Percentiles rank a stretch among this genome's conserved stretches.
These are phyloP conservation scores for Fraxinus baroniana DNA, from an alignment of 305 asterid genomes.

Conservation along the genomic window DNA sequence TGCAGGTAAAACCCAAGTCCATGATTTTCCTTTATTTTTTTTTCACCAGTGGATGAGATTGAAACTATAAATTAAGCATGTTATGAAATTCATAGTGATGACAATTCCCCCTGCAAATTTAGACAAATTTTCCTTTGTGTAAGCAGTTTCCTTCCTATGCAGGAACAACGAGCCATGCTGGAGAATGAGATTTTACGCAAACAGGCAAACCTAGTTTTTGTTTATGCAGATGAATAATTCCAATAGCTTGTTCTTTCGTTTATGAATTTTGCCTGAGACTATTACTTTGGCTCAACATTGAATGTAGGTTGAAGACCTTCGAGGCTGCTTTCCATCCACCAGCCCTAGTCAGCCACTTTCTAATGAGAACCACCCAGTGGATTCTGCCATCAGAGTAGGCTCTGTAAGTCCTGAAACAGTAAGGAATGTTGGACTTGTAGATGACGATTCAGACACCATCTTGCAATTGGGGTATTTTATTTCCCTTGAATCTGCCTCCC, in stretches of 20 bases:
- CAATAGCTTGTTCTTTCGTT: not conserved
- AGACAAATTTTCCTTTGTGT: not conserved
- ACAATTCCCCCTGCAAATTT: not conserved
- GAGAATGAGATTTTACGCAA: conserved; percentile 58
- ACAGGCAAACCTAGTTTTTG: conserved; percentile 48
- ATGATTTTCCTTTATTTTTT: not conserved
- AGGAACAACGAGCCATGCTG: conserved; percentile 51
- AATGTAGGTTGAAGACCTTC: conserved; percentile 62
- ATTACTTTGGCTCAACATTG: conserved; percentile 3
- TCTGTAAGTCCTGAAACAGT: conserved; percentile 39
- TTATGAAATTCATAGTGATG: not conserved
- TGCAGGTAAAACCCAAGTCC: conserved; percentile 31
- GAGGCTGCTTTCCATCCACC: conserved; percentile 32
- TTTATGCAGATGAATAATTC: conserved; percentile 1
- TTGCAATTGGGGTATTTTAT: conserved; percentile 60
- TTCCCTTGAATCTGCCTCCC: not conserved
- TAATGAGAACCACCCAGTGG: conserved; percentile 29
- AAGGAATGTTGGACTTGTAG: conserved; percentile 33
- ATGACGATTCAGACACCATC: conserved; percentile 58
- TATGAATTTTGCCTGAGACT: not conserved
- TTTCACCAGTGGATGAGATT: not conserved
- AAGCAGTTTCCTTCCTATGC: conserved; percentile 13
- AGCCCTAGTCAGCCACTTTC: conserved; percentile 27
- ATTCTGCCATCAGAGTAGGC: conserved; percentile 24
- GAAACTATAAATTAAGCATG: not conserved